A percentile compares a stretch with the other conserved stretches of the same genome.
These are phyloP conservation scores for Bipolaris bicolor DNA, from an alignment of 2,329 filamentous ascomycete genomes.

Conservation along the genomic window DNA sequence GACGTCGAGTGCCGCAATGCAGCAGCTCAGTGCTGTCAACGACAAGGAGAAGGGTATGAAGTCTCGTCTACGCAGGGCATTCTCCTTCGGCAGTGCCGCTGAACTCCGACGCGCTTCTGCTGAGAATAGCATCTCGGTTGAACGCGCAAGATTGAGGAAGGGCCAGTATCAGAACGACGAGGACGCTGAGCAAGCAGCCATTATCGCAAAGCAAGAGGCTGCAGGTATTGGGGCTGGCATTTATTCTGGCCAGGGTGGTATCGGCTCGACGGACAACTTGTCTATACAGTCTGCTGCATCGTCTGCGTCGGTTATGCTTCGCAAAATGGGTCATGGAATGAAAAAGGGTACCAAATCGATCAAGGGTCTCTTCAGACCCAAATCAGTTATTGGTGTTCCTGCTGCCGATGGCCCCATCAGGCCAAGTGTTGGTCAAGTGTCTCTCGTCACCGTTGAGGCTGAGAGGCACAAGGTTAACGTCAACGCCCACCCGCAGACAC, in stretches of 20 bases:
- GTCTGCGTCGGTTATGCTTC: conserved; percentile 89
- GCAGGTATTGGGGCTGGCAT: conserved; percentile 91
- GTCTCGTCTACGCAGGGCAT: conserved; percentile 84
- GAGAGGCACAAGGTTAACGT: conserved; percentile 85
- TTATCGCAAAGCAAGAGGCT: conserved; percentile 91
- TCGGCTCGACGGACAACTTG: conserved; percentile 93
- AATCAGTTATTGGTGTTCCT: conserved; percentile 82
- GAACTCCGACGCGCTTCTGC: conserved; percentile 80
- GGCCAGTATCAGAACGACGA: conserved; percentile 63
- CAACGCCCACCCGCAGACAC: conserved; percentile 70
- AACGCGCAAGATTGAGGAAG: conserved; percentile 62
- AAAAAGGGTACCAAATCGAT: conserved; percentile 91
- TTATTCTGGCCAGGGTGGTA: conserved; percentile 84
- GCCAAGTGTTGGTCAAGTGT: conserved; percentile 81
- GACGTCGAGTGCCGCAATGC: conserved; percentile 71
- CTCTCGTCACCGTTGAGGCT: conserved; percentile 94
- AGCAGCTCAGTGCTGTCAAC: conserved; percentile 85
- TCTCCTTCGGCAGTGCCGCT: conserved; percentile 94
- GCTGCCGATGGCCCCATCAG: conserved; percentile 70
- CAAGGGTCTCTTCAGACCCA: conserved; percentile 92
- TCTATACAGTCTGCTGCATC: conserved; percentile 90
- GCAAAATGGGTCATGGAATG: conserved; percentile 99
- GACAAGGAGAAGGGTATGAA: conserved; percentile 87
- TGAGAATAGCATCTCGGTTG: conserved; percentile 61
- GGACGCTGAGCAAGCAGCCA: conserved; percentile 88